Base-by-base conservation (phyloP, 306 rosid genomes). In the Ziziphus jujuba region DNA sequence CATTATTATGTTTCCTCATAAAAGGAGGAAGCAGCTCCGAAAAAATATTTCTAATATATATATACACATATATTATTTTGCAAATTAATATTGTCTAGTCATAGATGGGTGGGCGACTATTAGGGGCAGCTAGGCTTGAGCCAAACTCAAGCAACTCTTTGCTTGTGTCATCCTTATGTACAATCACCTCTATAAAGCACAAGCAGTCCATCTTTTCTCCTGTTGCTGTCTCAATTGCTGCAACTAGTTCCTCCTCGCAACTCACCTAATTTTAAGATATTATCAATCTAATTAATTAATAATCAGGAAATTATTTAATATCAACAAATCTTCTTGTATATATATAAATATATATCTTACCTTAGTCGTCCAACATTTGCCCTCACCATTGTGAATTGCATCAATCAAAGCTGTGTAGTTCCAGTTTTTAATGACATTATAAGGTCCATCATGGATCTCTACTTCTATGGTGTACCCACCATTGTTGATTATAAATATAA, bases 381-480 rank as follows among this genome's bases (percentile, higher is more conserved):
- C 65, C 35, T 60, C 48, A 60, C 65, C 65, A 60, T 60, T 60
- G 49, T 60, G 48, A 60, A 60, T 36, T 16, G 65, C 25, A 40
- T 60, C 65, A 21, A 60, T 49, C 48, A 49, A 50, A 19, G 36
- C 59, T 11, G 59, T 28, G 45, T 65, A 49, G 36, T 31, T 60
- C 65, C 65, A 35, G 49, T n/a, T 60, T 21, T 60, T 60, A 34
- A 60, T 60, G 47, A 60, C 65, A n/a, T 49, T 50, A 34, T 65
- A 65, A 49, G 70, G 70, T 3, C 70, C 70, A 17, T 49, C 25
- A 35, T 65, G 70, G 15, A 65, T 49, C 43, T 51, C 9, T 17
- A 19, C 70, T 65, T 65, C 70, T 16, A 22, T 65, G 36, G 3
- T 65, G 59, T 49, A 65, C n/a, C 59, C 70, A 16, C 59, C 70